Evolutionary conservation across 2,329 filamentous ascomycete genomes (phyloP), one percentile per base, ranked within the genome.

Genomic region (Leptosphaerulina australis): DNA sequence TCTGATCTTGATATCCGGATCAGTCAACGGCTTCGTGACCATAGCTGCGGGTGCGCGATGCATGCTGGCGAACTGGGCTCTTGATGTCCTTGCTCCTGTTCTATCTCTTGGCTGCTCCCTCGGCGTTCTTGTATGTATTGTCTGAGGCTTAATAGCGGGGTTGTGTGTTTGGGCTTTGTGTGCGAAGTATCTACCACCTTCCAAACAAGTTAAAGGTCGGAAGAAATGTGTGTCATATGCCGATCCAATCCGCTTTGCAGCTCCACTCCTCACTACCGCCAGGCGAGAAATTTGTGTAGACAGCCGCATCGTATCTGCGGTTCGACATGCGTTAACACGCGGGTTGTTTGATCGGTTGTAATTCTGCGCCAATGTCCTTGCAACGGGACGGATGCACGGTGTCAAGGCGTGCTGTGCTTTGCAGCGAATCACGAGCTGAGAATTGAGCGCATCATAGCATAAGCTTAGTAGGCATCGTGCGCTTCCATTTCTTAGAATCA

Each of bases 11-110:
- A 67, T 53, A 53, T 67, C 55, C 1, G 62, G 58, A 30, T 66
- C 63, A 30, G 69, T 68, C 70, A 76, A 74, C n/a, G 66, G 72
- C 53, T 67, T 70, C 30, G 63, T 68, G 14, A 67, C 60, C 63
- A 72, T 68, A 3, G 69, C 70, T 25, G 66, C 63, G 31, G 67
- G 34, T 11, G 50, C 40, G 36, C 58, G 58, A 53, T 64, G 62
- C 59, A 62, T 64, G 8, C 48, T 55, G 22, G 58, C 48, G 49
- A 56, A 49, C 14, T 29, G 18, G 12, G 37, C 31, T 33, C 21
- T 17, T 33, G 41, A 30, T 31, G 26, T 40, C 33, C 35, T 25
- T 12, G 12, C 7, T 40, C 18, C 30, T 43, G 33, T 21, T 30
- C 17, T 35, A 26, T 17, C 37, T 31, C 43, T 51, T 46, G 41